Percentiles rank a stretch among this genome's conserved stretches.
Conservation (phyloP, 108 stramenopile genomes). For the Nitzschia palea region DNA sequence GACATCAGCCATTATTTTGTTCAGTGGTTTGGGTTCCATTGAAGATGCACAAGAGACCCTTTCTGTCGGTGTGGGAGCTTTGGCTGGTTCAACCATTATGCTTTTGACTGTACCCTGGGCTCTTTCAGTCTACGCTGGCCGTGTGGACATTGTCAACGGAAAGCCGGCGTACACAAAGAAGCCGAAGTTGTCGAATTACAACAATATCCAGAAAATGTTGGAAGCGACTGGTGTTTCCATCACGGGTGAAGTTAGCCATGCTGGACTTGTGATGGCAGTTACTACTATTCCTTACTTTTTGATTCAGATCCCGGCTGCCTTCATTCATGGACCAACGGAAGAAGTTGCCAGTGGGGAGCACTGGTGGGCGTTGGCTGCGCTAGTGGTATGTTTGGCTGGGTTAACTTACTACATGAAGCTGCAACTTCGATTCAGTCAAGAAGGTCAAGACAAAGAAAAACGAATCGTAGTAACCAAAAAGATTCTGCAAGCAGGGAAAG, state of each 20-base stretch:
- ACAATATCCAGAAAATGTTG: slow-evolving; percentile 14
- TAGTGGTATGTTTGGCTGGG: slow-evolving; percentile 64
- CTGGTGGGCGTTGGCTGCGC: slow-evolving; percentile 63
- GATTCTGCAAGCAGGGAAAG: slow-evolving; percentile 54
- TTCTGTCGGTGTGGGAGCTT: slow-evolving; percentile 93
- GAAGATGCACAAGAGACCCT: slow-evolving; percentile 85
- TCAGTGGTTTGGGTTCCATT: slow-evolving; percentile 88
- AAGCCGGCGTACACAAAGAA: slow-evolving; percentile 50
- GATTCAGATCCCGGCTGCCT: slow-evolving; percentile 84
- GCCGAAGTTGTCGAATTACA: slow-evolving; percentile 48
- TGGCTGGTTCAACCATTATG: slow-evolving; percentile 98
- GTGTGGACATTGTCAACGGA: slow-evolving; percentile 79
- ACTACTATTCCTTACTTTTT: slow-evolving; percentile 89
- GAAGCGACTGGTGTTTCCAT: slow-evolving; percentile 66
- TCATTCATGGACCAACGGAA: slow-evolving; percentile 56
- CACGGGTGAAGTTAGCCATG: slow-evolving; percentile 53
- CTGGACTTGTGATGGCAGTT: slow-evolving; percentile 77
- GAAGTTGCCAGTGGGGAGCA: slow-evolving; percentile 72
- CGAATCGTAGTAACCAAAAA: slow-evolving; percentile 75
- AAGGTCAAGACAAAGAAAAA: slow-evolving; percentile 57
- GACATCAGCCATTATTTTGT: slow-evolving; percentile 87
- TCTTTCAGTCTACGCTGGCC: slow-evolving; percentile 79
- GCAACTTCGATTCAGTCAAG: slow-evolving; percentile 66
- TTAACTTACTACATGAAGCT: slow-evolving; percentile 71
- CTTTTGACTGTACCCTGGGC: slow-evolving; percentile 94